Conservation (phyloP, 176 grass and related monocot genomes). For the Rhynchospora tenuis region DNA sequence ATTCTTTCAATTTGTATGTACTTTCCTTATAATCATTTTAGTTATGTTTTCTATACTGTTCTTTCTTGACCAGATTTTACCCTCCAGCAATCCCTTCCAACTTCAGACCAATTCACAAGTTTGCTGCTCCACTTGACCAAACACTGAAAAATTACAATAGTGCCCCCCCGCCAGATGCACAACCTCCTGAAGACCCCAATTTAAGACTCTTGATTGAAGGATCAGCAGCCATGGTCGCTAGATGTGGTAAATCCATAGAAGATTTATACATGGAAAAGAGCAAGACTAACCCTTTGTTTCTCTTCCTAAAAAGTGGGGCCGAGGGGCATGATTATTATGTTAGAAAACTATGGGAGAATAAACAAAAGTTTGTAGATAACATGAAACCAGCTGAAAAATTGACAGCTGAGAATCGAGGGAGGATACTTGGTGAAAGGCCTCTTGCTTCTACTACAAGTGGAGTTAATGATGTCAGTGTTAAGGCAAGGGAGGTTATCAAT, state of each 20-base stretch:
- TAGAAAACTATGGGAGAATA: conserved; percentile 83
- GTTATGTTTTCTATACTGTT: background rate
- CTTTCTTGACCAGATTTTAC: conserved; percentile 55
- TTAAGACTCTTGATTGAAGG: conserved; percentile 78
- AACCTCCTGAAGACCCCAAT: conserved; percentile 69
- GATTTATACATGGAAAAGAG: conserved; percentile 91
- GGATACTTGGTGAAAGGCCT: conserved; percentile 88
- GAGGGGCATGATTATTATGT: conserved; percentile 73
- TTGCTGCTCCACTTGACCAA: conserved; percentile 39
- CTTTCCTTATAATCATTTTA: background rate
- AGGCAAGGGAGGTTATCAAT: conserved; percentile 57
- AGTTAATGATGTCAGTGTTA: conserved; percentile 10
- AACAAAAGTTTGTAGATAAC: conserved; percentile 57
- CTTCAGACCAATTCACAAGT: conserved; percentile 79
- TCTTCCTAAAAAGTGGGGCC: conserved; percentile 63
- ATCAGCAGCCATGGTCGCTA: conserved; percentile 77
- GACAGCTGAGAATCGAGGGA: conserved; percentile 80
- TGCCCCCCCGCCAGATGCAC: conserved; percentile 55
- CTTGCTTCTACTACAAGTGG: conserved; percentile 38
- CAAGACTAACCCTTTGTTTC: conserved; percentile 66
- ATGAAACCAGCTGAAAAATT: conserved; percentile 54
- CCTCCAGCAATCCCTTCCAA: conserved; percentile 66
- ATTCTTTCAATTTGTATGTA: background rate
- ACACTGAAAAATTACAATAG: conserved; percentile 39
- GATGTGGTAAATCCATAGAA: conserved; percentile 86